Percentiles rank a stretch among this genome's conserved stretches.
These are phyloP conservation scores for Senna siamea DNA, from an alignment of 306 rosid genomes.

Conservation along the genomic window DNA sequence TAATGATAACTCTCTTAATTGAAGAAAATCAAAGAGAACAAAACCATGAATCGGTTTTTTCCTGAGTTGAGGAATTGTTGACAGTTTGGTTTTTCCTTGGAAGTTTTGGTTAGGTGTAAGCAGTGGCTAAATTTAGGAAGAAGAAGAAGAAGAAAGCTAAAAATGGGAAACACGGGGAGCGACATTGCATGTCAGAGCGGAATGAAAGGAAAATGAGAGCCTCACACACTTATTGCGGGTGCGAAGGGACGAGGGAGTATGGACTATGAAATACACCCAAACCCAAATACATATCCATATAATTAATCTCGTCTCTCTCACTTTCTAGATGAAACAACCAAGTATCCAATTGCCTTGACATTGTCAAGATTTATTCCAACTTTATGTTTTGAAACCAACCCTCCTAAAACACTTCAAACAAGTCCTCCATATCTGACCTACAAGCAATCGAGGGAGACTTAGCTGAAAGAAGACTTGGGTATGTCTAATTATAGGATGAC, in stretches of 20 bases:
- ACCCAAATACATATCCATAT: no score
- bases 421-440: no score
- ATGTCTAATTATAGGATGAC: no score
- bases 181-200: slow-evolving; percentile 40
- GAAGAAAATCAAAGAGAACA: slow-evolving; percentile 20
- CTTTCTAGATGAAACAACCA: no score
- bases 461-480: no score
- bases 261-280: no score
- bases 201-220: slow-evolving; percentile 47
- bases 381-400: no score
- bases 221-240: slow-evolving; percentile 42
- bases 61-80: slow-evolving; percentile 6
- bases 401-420: no score
- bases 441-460: no score
- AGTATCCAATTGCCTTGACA: no score
- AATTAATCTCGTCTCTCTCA: no score
- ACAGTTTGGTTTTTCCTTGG: neutral
- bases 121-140: slow-evolving; percentile 42
- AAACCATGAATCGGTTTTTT: neutral
- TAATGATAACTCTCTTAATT: neutral
- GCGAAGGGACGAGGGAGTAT: neutral
- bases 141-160: slow-evolving; percentile 32
- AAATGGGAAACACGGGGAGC: slow-evolving; percentile 29
- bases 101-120: slow-evolving; percentile 6
- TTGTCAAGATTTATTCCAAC: no score